Percentiles rank a stretch among this genome's conserved stretches.
Evolutionary conservation across 2,329 filamentous ascomycete genomes (phyloP).

Genomic region (Alternaria consortialis): DNA sequence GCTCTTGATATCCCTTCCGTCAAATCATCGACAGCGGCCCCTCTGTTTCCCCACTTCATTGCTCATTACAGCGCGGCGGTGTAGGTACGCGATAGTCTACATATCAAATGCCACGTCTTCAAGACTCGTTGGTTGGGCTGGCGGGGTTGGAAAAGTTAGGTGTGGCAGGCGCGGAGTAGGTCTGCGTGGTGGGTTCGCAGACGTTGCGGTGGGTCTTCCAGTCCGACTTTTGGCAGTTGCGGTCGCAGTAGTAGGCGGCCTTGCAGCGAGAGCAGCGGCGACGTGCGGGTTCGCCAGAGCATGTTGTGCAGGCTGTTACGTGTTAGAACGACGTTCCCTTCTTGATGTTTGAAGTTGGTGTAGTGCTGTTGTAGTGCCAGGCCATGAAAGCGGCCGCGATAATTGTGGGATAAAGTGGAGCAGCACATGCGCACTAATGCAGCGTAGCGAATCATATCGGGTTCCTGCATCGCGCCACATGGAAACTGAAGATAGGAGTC

Average conservation of each 20-base stretch:
- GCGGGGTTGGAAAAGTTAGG: conserved; percentile 40
- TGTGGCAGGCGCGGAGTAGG: conserved; percentile 35
- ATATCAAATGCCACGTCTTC: not conserved
- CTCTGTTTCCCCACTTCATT: not conserved
- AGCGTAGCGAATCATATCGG: conserved; percentile 30
- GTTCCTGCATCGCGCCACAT: conserved; percentile 39
- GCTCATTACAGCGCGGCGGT: not conserved
- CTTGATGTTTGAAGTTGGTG: not conserved
- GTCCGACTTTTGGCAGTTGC: conserved; percentile 61
- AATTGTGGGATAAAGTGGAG: conserved; percentile 27
- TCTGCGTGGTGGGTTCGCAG: conserved; percentile 47
- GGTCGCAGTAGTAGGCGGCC: conserved; percentile 60
- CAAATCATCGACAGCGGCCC: not conserved
- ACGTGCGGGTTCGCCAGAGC: conserved; percentile 32
- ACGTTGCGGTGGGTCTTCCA: conserved; percentile 61
- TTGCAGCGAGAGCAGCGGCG: conserved; percentile 60
- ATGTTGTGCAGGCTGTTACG: conserved; percentile 35
- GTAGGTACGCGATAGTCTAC: not conserved
- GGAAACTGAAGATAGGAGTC: conserved; percentile 11
- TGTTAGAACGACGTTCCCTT: conserved; percentile 11
- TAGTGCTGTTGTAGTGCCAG: conserved; percentile 11
- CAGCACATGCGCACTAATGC: conserved; percentile 20
- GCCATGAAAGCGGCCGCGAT: conserved; percentile 13
- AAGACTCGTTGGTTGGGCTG: conserved; percentile 34
- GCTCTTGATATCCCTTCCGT: conserved; percentile 3